phyloP scores from a whole-genome alignment of 106 monocot genomes.

The Agapanthus africanus region DNA sequence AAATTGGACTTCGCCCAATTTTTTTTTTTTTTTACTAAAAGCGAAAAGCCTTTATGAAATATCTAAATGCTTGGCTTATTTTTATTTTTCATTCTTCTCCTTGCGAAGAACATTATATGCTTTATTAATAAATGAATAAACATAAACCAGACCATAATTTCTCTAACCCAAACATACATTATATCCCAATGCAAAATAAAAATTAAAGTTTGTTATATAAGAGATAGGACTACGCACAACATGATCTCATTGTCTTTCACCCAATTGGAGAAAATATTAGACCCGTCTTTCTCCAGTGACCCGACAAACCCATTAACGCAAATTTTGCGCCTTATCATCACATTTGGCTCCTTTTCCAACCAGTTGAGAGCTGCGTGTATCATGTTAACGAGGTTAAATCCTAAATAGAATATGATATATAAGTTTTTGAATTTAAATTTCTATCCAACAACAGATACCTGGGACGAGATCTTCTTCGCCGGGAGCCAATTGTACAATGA shows the following conservation, averaged over 20 bases:
- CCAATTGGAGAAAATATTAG: constrained; percentile 70
- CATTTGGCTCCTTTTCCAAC: constrained; percentile 72
- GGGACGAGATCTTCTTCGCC: constrained; percentile 82
- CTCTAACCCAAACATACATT: too few relatives aligned
- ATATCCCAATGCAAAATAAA: too few relatives aligned
- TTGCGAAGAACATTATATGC: too few relatives aligned
- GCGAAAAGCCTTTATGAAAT: too few relatives aligned
- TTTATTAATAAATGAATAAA: too few relatives aligned
- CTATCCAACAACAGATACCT: constrained; percentile 26
- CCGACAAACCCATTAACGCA: constrained; percentile 75
- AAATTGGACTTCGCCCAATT: too few relatives aligned
- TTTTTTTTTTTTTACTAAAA: too few relatives aligned
- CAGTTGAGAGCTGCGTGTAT: constrained; percentile 53
- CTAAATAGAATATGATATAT: background rate
- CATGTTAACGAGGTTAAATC: background rate
- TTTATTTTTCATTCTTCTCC: too few relatives aligned
- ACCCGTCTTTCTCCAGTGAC: constrained; percentile 68
- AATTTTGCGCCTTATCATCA: constrained; percentile 54
- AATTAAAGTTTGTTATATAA: background rate
- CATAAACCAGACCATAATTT: too few relatives aligned
- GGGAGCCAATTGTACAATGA: constrained; percentile 75
- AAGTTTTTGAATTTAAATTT: background rate
- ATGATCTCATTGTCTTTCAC: constrained; percentile 48
- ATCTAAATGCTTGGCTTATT: too few relatives aligned
- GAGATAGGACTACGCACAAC: constrained; percentile 37